Percentiles rank a stretch among this genome's conserved stretches.
Conservation (phyloP, 2,329 filamentous ascomycete genomes). For the Arthrobotrys megalospora region DNA sequence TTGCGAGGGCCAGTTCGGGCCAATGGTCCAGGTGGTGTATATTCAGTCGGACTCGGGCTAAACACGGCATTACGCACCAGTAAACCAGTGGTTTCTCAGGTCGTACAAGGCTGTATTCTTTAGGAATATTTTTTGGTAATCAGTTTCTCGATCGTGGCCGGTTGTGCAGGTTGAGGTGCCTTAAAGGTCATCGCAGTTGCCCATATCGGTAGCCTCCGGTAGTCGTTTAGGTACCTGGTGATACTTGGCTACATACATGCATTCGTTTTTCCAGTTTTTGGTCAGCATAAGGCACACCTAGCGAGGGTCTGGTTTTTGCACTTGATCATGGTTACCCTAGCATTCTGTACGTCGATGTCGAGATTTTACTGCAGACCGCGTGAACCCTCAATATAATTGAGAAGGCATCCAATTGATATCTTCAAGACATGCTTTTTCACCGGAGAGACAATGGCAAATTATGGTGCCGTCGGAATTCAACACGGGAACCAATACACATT, state of each 20-base stretch:
- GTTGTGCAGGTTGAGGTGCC: slow-evolving; percentile 26
- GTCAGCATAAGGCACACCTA: slow-evolving; percentile 34
- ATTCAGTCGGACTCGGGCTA: slow-evolving; percentile 46
- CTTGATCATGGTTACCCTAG: slow-evolving; percentile 26
- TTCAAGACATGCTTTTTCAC: slow-evolving; percentile 15
- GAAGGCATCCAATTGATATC: slow-evolving; percentile 14
- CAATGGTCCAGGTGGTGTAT: slow-evolving; percentile 13
- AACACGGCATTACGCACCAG: slow-evolving; percentile 60
- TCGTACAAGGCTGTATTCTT: slow-evolving; percentile 49
- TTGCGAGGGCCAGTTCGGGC: slow-evolving; percentile 16
- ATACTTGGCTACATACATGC: slow-evolving; percentile 23
- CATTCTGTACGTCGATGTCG: neutral
- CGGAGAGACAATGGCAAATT: slow-evolving; percentile 33
- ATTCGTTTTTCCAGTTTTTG: slow-evolving; percentile 29
- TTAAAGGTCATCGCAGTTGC: slow-evolving; percentile 40
- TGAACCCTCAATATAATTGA: slow-evolving; percentile 28
- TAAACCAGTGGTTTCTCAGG: slow-evolving; percentile 34
- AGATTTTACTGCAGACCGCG: slow-evolving; percentile 19
- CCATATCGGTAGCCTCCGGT: slow-evolving; percentile 44
- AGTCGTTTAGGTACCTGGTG: slow-evolving; percentile 22
- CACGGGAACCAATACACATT: slow-evolving; percentile 21
- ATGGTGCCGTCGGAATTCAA: slow-evolving; percentile 38
- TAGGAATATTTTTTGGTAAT: slow-evolving; percentile 58
- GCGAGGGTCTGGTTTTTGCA: slow-evolving; percentile 20
- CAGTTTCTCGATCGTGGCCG: slow-evolving; percentile 26